Evolutionary conservation across 176 grass and related monocot species (phyloP).

Genomic region (Phragmites australis): DNA sequence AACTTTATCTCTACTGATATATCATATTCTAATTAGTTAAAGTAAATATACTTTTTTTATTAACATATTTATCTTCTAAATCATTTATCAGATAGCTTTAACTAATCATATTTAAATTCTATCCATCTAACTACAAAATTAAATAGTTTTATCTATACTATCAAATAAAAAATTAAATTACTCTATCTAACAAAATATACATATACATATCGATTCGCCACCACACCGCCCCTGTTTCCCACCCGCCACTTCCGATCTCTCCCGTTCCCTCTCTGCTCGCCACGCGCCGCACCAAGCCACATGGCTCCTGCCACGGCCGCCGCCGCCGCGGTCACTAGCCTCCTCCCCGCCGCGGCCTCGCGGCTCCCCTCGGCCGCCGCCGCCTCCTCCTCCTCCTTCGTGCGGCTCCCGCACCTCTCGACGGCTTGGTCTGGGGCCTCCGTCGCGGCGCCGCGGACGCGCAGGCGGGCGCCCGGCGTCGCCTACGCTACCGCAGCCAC

Average conservation of each 20-base stretch:
- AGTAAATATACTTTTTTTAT: too few species aligned
- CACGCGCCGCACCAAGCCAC: constrained; percentile 25
- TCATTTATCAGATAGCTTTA: too few species aligned
- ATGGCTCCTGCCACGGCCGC: constrained; percentile 38
- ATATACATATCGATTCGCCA: background rate
- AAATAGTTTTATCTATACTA: too few species aligned
- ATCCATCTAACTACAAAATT: too few species aligned
- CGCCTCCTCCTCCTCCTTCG: constrained; percentile 4
- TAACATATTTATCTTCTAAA: too few species aligned
- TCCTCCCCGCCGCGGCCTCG: constrained; percentile 14
- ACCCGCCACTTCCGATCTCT: background rate
- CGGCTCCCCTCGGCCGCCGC: constrained; percentile 18
- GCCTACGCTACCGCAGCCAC: constrained; percentile 78
- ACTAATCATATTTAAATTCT: too few species aligned
- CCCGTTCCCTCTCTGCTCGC: background rate
- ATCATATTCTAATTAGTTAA: too few species aligned
- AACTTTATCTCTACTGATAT: too few species aligned
- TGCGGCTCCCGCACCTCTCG: constrained; percentile 22
- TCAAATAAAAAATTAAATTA: too few species aligned
- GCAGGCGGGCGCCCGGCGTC: constrained; percentile 52
- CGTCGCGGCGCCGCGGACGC: constrained; percentile 15
- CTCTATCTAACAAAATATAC: too few species aligned
- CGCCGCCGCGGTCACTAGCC: constrained; percentile 20
- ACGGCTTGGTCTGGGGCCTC: background rate
- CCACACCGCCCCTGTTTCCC: background rate